Base-by-base conservation (phyloP, 768 basidiomycete species). In the Kondoa malvinella region DNA sequence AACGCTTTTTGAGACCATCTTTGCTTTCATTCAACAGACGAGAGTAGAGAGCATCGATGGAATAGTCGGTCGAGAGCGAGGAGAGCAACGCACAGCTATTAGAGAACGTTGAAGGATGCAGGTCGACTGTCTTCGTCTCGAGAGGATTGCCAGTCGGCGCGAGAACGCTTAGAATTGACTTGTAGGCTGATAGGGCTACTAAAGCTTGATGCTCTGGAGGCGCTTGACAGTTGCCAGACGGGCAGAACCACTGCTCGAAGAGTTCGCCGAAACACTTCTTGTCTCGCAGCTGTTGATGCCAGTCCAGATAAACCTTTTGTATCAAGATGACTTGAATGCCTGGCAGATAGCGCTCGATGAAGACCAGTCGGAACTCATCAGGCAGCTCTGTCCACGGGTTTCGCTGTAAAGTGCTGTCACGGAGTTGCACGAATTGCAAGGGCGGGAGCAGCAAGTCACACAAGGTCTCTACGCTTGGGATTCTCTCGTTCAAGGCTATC, bases 211-310 rank as follows among this genome's bases (percentile, higher is more conserved):
- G 8, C 12, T 50, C 40, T 50, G 40, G 21, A 8, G 40, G 21
- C 21, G 40, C 40, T 21, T 50, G 8, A 21, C 40, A 8, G 21
- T 50, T 34, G 27, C 14, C 27, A 30, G 61, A 32, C 14, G 61
- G 61, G 32, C 61, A 63, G 61, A 63, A 63, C 61, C 61, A 63
- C 12, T 17, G 27, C 30, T 32, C 58, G 27, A 14, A 32, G 12
- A 63, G 15, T 27, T 27, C 29, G 8, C 31, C 29, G 26, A 63
- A 32, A 17, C 3, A n/a, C n/a, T 33, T 29, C n/a, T 27, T 29
- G 3, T 16, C 61, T 16, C n/a, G 29, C 3, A 63, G 61, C 32
- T 63, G 61, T 8, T 63, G n/a, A 12, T 63, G 61, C 61, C 61
- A 63, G 31, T 63, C 61, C 61, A 32, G 26, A 63, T 29, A 27